Conservation (phyloP, 2,329 filamentous ascomycete species). For the Anisogramma anomala region DNA sequence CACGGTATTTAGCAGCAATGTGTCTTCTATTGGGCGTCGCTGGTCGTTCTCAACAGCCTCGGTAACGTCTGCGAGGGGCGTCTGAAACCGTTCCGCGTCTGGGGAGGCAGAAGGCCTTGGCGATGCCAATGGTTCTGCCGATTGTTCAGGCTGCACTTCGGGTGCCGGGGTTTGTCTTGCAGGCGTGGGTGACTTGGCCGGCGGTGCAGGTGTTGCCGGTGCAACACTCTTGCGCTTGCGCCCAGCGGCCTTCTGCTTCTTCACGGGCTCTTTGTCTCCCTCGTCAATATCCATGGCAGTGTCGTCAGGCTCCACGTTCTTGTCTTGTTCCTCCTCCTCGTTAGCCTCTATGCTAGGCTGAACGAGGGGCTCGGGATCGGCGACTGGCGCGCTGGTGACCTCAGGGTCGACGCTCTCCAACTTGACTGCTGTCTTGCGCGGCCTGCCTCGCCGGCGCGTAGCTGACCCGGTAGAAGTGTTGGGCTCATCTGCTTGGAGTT, state of each 20-base stretch:
- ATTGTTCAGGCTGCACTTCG: conserved; percentile 26
- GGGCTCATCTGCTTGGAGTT: conserved; percentile 5
- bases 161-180: conserved; percentile 21
- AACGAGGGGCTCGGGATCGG: conserved; percentile 6
- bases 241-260: conserved; percentile 37
- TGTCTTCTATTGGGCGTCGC: conserved; percentile 35
- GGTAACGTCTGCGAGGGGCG: conserved; percentile 66
- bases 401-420: conserved; percentile 12
- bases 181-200: conserved; percentile 22
- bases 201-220: conserved; percentile 22
- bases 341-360: conserved; percentile 24
- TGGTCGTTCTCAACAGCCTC: conserved; percentile 52
- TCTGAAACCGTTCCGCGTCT: conserved; percentile 39
- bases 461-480: neutral
- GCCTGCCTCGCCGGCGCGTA: conserved; percentile 9
- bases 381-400: neutral
- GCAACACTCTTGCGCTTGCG: conserved; percentile 56
- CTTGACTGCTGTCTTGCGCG: conserved; percentile 11
- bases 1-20: conserved; percentile 34
- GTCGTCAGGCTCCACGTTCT: conserved; percentile 21
- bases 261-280: conserved; percentile 16
- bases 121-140: conserved; percentile 24
- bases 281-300: conserved; percentile 23
- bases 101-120: conserved; percentile 46
- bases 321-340: conserved; percentile 21